A percentile compares a stretch with the other conserved stretches of the same genome.
phyloP scores from a whole-genome alignment of 2,329 filamentous ascomycete genomes.

The Pestalotiopsis sp. region DNA sequence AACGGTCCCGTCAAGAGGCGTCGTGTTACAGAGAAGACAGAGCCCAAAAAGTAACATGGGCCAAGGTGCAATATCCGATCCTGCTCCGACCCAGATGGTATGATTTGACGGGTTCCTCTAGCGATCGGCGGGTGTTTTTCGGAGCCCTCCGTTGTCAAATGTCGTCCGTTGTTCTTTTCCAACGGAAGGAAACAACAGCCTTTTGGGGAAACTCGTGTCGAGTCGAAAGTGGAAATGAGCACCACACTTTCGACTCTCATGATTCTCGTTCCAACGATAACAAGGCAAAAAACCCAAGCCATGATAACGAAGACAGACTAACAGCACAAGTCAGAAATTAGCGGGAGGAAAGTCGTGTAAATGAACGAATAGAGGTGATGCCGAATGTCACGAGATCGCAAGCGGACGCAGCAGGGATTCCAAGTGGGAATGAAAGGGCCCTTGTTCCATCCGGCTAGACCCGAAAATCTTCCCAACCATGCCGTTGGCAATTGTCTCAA shows the following conservation, averaged over 20 bases:
- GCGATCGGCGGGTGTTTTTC: too few species aligned
- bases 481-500: background rate
- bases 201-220: too few species aligned
- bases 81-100: too few species aligned
- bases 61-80: too few species aligned
- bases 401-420: conserved; percentile 9
- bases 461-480: background rate
- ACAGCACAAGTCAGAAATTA: background rate
- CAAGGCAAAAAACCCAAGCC: background rate
- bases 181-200: too few species aligned
- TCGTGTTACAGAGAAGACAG: background rate
- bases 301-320: background rate
- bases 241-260: too few species aligned
- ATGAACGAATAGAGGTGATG: background rate
- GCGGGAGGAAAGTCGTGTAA: background rate
- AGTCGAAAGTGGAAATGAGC: too few species aligned
- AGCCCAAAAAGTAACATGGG: too few species aligned
- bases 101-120: too few species aligned
- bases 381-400: conserved; percentile 1
- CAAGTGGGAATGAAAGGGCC: background rate
- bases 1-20: background rate
- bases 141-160: too few species aligned
- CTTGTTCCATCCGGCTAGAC: conserved; percentile 5
- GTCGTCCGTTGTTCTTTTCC: too few species aligned
- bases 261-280: too few species aligned